phyloP scores from a whole-genome alignment of 352 stramenopile species.

The Phytophthora tubulina region DNA sequence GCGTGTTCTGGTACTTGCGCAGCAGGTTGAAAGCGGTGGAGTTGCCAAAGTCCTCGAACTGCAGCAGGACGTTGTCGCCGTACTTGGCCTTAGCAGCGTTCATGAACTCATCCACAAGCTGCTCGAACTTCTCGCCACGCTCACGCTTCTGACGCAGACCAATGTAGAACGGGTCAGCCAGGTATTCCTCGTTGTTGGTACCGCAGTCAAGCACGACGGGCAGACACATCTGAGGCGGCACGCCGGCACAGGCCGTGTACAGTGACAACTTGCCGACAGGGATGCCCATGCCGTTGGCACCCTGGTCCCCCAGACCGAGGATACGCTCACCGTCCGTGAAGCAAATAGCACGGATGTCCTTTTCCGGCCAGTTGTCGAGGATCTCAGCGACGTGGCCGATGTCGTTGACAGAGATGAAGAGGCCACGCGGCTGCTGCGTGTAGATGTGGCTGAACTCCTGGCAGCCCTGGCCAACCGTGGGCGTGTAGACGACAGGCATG shows the following conservation, averaged over 20 bases:
- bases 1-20: conserved; percentile 86
- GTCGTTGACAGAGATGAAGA: conserved; percentile 94
- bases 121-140: conserved; percentile 91
- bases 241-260: conserved; percentile 95
- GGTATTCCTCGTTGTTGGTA: conserved; percentile 95
- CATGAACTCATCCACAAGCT: conserved; percentile 98
- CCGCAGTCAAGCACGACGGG: conserved; percentile 96
- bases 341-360: conserved; percentile 96
- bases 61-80: conserved; percentile 84
- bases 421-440: conserved; percentile 86
- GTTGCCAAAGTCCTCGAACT: conserved; percentile 92
- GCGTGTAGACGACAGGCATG: conserved; percentile 98
- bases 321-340: conserved; percentile 97
- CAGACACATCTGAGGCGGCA: conserved; percentile 93
- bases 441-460: conserved; percentile 94
- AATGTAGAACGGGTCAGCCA: conserved; percentile 96
- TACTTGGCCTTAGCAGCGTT: conserved; percentile 92
- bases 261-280: conserved; percentile 95
- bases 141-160: conserved; percentile 92
- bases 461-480: conserved; percentile 95
- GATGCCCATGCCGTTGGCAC: conserved; percentile 92
- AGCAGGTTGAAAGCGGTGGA: conserved; percentile 88
- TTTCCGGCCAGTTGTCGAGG: conserved; percentile 96
- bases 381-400: conserved; percentile 88
- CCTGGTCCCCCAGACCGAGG: conserved; percentile 96